Base-by-base conservation (phyloP, 768 basidiomycete species). In the Trametes meyenii region DNA sequence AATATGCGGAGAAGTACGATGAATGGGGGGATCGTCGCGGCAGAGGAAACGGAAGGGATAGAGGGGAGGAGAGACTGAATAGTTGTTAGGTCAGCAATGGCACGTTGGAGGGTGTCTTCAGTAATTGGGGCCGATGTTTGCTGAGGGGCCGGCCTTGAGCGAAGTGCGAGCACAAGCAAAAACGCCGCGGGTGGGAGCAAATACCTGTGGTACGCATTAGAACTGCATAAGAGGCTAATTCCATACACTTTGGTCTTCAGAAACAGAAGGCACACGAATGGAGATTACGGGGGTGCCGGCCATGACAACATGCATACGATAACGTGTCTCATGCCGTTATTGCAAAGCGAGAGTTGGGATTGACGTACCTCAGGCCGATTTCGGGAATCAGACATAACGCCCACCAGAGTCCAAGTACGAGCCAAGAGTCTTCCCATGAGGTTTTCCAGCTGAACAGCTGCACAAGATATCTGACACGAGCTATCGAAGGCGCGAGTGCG, bases 321-420 rank as follows among this genome's bases (percentile, higher is more conserved):
- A 3, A n/a, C 40, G 40, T 42, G 5, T 42, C 40, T 42, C 40
- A 42, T 36, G 26, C 43, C 26, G 50, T 38, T 48, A 49, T 13
- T 48, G 36, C 36, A 26, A 33, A 33, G 29, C 29, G 29, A 33
- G 29, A 33, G 29, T 33, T 40, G 4, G 39, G 42, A 48, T 26
- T 45, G 42, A 45, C n/a, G 23, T n/a, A 60, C 86, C 81, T 79
- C 65, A 92, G 74, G 11, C 63, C 66, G 1, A 63, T 42, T 14
- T 72, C 69, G 11, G 65, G 58, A 72, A 88, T 78, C 57, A 95
- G 76, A 75, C 90, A 93, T 19, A 86, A 24, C 0, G 82, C 83
- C 90, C 93, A 96, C 91, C 91, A 95, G 1, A 72, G 70, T 0
- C 81, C 88, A 45, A 96, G 75, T 1, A 82, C 72, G 3, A 95